phyloP scores from a whole-genome alignment of 2,329 filamentous ascomycete species.

The Cryphonectria carpinicola region DNA sequence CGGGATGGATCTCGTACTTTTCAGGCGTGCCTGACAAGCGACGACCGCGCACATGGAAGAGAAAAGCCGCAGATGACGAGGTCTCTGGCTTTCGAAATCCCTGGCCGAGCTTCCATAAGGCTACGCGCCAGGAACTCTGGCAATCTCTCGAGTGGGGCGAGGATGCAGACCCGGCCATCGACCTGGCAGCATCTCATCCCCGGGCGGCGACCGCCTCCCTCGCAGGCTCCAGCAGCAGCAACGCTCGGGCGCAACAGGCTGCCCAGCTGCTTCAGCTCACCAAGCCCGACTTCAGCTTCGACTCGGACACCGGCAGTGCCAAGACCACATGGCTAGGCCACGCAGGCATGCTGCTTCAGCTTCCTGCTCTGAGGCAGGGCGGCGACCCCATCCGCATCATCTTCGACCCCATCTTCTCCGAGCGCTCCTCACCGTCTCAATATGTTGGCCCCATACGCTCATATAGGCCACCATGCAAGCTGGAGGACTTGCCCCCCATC shows the following conservation, averaged over 20 bases:
- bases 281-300: constrained; percentile 34
- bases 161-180: constrained; percentile 30
- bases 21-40: constrained; percentile 17
- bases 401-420: constrained; percentile 57
- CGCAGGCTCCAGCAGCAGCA: background rate
- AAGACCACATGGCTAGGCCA: constrained; percentile 74
- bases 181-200: constrained; percentile 32
- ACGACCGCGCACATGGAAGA: constrained; percentile 2
- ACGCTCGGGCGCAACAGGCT: constrained; percentile 29
- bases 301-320: constrained; percentile 20
- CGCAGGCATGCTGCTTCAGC: constrained; percentile 74
- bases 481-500: constrained; percentile 54
- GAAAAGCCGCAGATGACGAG: background rate
- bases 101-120: constrained; percentile 37
- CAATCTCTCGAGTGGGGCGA: constrained; percentile 33
- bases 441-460: constrained; percentile 55
- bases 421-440: constrained; percentile 43
- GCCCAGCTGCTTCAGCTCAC: constrained; percentile 30
- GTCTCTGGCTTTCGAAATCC: constrained; percentile 34
- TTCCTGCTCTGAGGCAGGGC: constrained; percentile 46
- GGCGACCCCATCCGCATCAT: constrained; percentile 46
- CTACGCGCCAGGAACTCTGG: constrained; percentile 29
- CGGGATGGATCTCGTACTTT: constrained; percentile 18
- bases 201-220: background rate
- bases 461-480: constrained; percentile 52